Percentiles rank a stretch among this genome's conserved stretches.
Evolutionary conservation across 2,329 filamentous ascomycete species (phyloP).

Genomic region (Cercospora nicotianae): DNA sequence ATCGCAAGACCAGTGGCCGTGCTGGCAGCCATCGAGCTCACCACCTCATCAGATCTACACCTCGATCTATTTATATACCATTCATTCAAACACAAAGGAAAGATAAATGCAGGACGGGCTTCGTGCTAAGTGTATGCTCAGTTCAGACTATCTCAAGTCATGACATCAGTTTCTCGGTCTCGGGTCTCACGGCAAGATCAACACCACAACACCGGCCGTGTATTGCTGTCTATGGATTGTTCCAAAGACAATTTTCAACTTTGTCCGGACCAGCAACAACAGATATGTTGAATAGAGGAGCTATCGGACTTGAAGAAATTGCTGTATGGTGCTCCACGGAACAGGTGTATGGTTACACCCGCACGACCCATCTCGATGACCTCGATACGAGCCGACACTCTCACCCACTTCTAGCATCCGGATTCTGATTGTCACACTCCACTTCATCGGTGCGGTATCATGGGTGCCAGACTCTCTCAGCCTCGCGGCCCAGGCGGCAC

Average conservation of each 20-base stretch:
- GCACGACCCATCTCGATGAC: background rate
- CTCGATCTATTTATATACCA: constrained; percentile 8
- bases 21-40: constrained; percentile 27
- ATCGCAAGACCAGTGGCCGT: constrained; percentile 46
- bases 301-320: background rate
- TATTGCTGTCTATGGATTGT: background rate
- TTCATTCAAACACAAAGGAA: background rate
- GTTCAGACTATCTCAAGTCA: constrained; percentile 3
- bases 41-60: constrained; percentile 9
- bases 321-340: background rate
- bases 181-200: background rate
- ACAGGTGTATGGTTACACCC: background rate
- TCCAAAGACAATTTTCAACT: background rate
- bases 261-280: background rate
- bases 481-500: constrained; percentile 47
- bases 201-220: background rate
- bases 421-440: background rate
- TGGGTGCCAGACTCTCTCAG: constrained; percentile 51
- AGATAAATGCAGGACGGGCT: background rate
- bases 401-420: background rate
- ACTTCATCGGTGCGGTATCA: constrained; percentile 28
- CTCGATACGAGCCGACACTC: background rate
- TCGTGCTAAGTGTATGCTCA: background rate
- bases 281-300: background rate
- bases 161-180: constrained; percentile 10